These are phyloP conservation scores for Ophiostoma perfectum DNA, from an alignment of 2,329 filamentous ascomycete genomes.

Conservation along the genomic window DNA sequence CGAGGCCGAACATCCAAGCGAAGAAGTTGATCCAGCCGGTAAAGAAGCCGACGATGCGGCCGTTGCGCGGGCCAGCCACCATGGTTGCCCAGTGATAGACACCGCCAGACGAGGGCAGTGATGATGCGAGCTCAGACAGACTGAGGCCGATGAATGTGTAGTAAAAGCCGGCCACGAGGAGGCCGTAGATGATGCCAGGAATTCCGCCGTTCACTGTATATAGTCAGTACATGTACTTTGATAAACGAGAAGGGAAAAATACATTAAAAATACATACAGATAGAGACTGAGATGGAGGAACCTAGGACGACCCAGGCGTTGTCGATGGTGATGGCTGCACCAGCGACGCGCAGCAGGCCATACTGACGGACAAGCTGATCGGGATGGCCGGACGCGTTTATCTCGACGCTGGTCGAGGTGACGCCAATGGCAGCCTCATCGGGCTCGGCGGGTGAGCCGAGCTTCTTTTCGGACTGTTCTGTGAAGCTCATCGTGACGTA, in stretches of 20 bases:
- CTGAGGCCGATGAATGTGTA: conserved; percentile 41
- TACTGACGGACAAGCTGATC: conserved; percentile 61
- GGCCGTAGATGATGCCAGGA: conserved; percentile 40
- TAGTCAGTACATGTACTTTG: neutral
- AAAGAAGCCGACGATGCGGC: conserved; percentile 47
- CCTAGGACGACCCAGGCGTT: conserved; percentile 62
- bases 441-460: neutral
- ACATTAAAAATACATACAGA: conserved; percentile 35
- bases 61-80: conserved; percentile 50
- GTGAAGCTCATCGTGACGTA: conserved; percentile 8
- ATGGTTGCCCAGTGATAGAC: conserved; percentile 58
- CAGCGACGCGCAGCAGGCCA: conserved; percentile 53
- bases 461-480: conserved; percentile 1
- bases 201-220: conserved; percentile 39
- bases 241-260: neutral
- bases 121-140: conserved; percentile 50
- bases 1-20: conserved; percentile 58
- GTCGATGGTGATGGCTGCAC: conserved; percentile 56
- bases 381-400: conserved; percentile 60
- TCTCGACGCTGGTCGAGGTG: conserved; percentile 16
- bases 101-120: conserved; percentile 54
- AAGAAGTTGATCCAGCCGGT: conserved; percentile 50
- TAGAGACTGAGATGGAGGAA: conserved; percentile 52
- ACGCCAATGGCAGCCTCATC: conserved; percentile 17
- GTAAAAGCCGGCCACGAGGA: conserved; percentile 41